These are phyloP conservation scores for Massariosphaeria phaeospora DNA, from an alignment of 495 filamentous ascomycete genomes.

Conservation along the genomic window DNA sequence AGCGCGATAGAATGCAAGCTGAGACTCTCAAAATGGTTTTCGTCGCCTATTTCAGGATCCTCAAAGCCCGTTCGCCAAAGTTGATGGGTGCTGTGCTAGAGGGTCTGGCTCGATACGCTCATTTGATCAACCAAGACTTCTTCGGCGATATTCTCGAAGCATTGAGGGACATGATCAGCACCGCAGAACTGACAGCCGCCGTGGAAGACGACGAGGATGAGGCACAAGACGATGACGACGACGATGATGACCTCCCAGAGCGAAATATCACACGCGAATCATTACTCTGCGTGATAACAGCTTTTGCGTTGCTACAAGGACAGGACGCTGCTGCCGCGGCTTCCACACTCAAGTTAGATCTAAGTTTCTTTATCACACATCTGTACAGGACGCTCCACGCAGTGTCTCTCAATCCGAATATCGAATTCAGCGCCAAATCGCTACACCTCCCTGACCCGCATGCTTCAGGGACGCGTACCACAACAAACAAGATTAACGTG, in stretches of 20 bases:
- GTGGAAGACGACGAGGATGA: constrained; percentile 43
- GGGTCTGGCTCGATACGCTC: constrained; percentile 85
- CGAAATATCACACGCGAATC: constrained; percentile 75
- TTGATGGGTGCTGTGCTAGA: constrained; percentile 94
- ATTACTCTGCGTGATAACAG: constrained; percentile 92
- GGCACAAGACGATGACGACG: constrained; percentile 45
- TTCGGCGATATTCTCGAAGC: constrained; percentile 95
- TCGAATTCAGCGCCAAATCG: constrained; percentile 78
- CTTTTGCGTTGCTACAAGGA: constrained; percentile 86
- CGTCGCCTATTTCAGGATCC: constrained; percentile 85
- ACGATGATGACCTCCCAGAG: constrained; percentile 40
- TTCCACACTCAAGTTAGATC: constrained; percentile 69
- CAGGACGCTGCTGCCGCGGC: constrained; percentile 70
- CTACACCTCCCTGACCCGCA: constrained; percentile 75
- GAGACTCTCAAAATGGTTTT: constrained; percentile 96
- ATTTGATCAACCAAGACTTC: constrained; percentile 96
- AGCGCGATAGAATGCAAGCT: constrained; percentile 84
- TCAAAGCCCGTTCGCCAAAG: constrained; percentile 69
- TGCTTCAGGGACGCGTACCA: constrained; percentile 35
- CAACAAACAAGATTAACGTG: constrained; percentile 73
- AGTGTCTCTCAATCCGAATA: constrained; percentile 72
- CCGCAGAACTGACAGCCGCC: constrained; percentile 50
- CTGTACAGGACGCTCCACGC: constrained; percentile 79
- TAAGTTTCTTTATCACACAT: constrained; percentile 89
- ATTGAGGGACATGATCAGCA: constrained; percentile 79